Evolutionary conservation across 2,329 filamentous ascomycete species (phyloP).

Genomic region (Monosporascus sp.): DNA sequence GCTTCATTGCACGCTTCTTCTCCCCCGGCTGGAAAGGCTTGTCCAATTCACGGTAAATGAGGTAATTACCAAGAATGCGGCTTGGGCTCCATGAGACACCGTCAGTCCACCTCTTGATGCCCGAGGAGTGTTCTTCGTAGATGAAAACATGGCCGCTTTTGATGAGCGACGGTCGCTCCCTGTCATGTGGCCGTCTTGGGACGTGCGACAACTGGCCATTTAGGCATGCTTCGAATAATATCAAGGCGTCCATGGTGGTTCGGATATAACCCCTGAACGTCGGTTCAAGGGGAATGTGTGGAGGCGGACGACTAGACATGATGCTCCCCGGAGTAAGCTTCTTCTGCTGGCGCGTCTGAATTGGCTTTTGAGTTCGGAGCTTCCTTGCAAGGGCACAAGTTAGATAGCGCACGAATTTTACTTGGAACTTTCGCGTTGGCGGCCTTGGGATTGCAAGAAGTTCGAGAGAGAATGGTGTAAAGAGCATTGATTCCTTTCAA

Average conservation of each 20-base stretch:
- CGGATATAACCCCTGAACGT: slow-evolving; percentile 64
- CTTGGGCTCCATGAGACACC: slow-evolving; percentile 88
- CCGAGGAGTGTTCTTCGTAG: slow-evolving; percentile 85
- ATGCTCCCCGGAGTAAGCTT: not conserved
- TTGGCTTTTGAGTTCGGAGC: not conserved
- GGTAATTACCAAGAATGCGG: slow-evolving; percentile 76
- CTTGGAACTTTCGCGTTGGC: no score
- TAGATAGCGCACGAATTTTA: no score
- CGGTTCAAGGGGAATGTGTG: slow-evolving; percentile 45
- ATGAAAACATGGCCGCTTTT: slow-evolving; percentile 83
- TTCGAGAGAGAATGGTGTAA: no score
- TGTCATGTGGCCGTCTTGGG: slow-evolving; percentile 77
- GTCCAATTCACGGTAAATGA: slow-evolving; percentile 79
- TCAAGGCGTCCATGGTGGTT: slow-evolving; percentile 69
- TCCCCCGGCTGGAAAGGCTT: slow-evolving; percentile 74
- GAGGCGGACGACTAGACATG: slow-evolving; percentile 24
- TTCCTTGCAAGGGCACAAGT: no score
- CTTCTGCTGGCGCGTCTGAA: not conserved
- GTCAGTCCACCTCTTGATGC: slow-evolving; percentile 93
- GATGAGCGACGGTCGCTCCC: slow-evolving; percentile 72
- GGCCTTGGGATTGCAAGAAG: no score
- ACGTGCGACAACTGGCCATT: slow-evolving; percentile 68
- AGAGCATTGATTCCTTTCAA: no score
- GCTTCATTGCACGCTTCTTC: slow-evolving; percentile 79
- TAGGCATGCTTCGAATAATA: slow-evolving; percentile 76